Evolutionary conservation across 2,329 filamentous ascomycete species (phyloP), one percentile per base, ranked within the genome.

Genomic region (Botrytis medusae): DNA sequence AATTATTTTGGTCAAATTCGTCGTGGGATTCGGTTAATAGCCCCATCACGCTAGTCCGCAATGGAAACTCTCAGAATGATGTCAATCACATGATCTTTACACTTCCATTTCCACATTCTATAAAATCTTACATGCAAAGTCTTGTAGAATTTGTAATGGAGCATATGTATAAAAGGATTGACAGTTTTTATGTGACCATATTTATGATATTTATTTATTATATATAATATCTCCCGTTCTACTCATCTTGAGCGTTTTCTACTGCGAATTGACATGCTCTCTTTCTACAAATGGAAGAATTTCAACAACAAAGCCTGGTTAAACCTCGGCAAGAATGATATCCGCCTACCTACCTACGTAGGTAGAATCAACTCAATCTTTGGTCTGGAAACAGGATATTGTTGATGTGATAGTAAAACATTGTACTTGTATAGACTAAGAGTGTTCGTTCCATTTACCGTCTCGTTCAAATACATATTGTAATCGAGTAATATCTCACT

Each of bases 1-100:
- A 75, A 77, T 77, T 51, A 71, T 72, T 72, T 72, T 59, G 71
- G 69, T 40, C 54, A 72, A 72, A 37, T 69, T 72, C 48, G 64
- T 74, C 51, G 74, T 73, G 72, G 71, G 65, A n/a, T 68, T 54
- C 32, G 46, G 46, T 67, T 74, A 60, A 68, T 62, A 72, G 71
- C 62, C 63, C 48, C 71, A 68, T 69, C 40, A 72, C 62, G 51
- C 67, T 69, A 69, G 67, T 69, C 67, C 54, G 4, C 16, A 69
- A 69, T 61, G 51, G 40, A 60, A 46, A 18, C 32, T 51, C 10
- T 44, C 34, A 46, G 37, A 37, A 57, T 44, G 12, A 14, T 18
- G 7, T 6, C 7, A 18, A 12, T 68, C 65, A 68, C 65, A 68
- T 68, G 65, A 68, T 42, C 8, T 16, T 6, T 6, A 18, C 1